phyloP scores from a whole-genome alignment of 2,329 filamentous ascomycete species.

The Xylariaceae sp. region DNA sequence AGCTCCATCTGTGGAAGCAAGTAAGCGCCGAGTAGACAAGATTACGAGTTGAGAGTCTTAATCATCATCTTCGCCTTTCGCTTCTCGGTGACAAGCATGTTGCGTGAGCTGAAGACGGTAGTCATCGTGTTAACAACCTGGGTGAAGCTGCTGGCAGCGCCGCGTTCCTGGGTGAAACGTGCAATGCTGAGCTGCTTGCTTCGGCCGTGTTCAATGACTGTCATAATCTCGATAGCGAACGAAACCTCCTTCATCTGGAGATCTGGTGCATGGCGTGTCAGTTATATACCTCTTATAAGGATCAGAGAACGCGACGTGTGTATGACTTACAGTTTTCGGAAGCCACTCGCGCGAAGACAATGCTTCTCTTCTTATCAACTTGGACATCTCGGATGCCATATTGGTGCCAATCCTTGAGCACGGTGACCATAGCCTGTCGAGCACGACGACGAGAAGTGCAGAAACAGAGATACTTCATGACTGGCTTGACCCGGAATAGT shows the following conservation, averaged over 20 bases:
- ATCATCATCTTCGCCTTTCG: conserved; percentile 68
- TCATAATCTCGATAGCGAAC: conserved; percentile 83
- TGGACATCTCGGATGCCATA: conserved; percentile 77
- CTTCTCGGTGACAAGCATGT: conserved; percentile 63
- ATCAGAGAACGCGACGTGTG: too few relatives aligned
- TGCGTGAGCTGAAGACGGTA: conserved; percentile 58
- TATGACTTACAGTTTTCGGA: conserved; percentile 66
- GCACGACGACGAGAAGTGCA: conserved; percentile 65
- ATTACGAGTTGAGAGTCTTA: conserved; percentile 55
- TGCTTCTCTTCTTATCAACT: conserved; percentile 71
- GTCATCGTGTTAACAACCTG: conserved; percentile 74
- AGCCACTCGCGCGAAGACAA: conserved; percentile 73
- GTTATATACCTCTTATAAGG: neutral
- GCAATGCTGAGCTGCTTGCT: conserved; percentile 72
- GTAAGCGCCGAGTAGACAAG: neutral
- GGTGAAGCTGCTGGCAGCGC: conserved; percentile 86
- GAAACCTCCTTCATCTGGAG: conserved; percentile 81
- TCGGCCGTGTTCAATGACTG: conserved; percentile 78
- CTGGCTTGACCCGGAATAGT: conserved; percentile 84
- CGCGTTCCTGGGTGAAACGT: conserved; percentile 82
- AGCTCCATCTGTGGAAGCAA: too few relatives aligned
- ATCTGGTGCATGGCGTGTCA: conserved; percentile 43
- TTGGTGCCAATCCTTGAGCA: conserved; percentile 74
- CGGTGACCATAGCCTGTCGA: conserved; percentile 67
- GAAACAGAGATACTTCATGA: conserved; percentile 69